Evolutionary conservation across 352 stramenopile genomes (phyloP).

Genomic region (Pelagophyceae sp.): DNA sequence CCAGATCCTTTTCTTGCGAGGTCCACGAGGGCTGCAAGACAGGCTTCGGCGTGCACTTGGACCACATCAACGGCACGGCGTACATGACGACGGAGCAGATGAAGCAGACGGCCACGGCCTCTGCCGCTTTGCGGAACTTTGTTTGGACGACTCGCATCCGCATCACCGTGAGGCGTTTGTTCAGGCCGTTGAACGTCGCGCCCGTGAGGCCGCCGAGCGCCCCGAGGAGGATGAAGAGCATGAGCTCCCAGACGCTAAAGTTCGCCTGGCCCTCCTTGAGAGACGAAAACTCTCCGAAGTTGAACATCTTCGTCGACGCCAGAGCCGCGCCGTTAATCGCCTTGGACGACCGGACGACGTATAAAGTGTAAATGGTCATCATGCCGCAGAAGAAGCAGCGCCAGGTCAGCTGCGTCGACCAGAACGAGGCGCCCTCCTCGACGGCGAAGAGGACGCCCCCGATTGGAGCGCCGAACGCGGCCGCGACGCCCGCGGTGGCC

Average conservation of each 20-base stretch:
- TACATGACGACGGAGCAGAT: conserved; percentile 49
- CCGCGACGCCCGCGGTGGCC: conserved; percentile 82
- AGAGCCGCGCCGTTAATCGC: conserved; percentile 47
- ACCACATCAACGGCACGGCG: not conserved
- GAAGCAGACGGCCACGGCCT: conserved; percentile 40
- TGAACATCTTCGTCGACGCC: conserved; percentile 69
- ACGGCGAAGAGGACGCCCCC: conserved; percentile 89
- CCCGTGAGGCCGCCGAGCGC: conserved; percentile 91
- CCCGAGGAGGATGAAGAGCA: conserved; percentile 90
- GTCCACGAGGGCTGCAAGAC: conserved; percentile 67
- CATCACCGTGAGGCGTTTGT: conserved; percentile 79
- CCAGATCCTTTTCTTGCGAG: conserved; percentile 60
- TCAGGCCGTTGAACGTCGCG: conserved; percentile 88
- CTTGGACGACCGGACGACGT: conserved; percentile 35
- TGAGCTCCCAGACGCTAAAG: conserved; percentile 83
- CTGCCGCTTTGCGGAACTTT: conserved; percentile 29
- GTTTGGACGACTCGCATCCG: conserved; percentile 57
- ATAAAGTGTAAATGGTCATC: conserved; percentile 46
- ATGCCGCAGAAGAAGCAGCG: conserved; percentile 88
- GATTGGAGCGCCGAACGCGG: conserved; percentile 88
- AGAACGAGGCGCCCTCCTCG: conserved; percentile 91
- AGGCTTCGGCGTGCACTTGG: conserved; percentile 56
- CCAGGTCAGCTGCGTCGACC: conserved; percentile 90
- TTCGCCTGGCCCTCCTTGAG: conserved; percentile 45
- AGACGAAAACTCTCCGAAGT: conserved; percentile 70